Evolutionary conservation across 192 early-diverging fungal species (phyloP), one percentile per base, ranked within the genome.

Genomic region (Thoreauomyces humboldtii): DNA sequence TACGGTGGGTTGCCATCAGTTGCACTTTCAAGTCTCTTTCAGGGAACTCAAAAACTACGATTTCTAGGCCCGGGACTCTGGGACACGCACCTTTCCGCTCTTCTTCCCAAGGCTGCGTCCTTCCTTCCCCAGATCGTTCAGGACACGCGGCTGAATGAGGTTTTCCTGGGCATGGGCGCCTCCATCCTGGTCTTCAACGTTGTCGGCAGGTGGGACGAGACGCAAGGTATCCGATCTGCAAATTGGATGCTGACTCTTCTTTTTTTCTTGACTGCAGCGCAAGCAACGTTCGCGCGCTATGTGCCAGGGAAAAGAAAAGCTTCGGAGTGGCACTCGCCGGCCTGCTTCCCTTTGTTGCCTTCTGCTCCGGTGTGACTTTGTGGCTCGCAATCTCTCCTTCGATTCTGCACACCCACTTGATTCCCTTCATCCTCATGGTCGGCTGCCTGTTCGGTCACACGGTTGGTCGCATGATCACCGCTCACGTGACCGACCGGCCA

Each of bases 401-500:
- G 12, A 74, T 92, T 42, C 80, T 89, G 15, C 53, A 46, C 61
- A 63, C 85, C 63, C 87, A 91, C 63, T 19, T 92, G 58, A 81
- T 91, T 1, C 73, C 83, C 14, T 92, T 88, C 67, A 66, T 85
- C 34, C 64, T 86, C 21, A 82, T 87, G 63, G 76, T 88, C 36
- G 86, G 89, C 37, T 85, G 89, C 53, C 81, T 87, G 24, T 90
- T 90, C 68, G 91, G 89, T 44, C 88, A 90, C 69, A 88, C 88
- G 33, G 91, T 93, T 41, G 89, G 89, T 19, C 76, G 83, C 41
- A 91, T 95, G 65, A 93, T 95, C 70, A 81, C 90, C 17, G 89
- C 91, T 31, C 93, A 95, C 60, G 88, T 93, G 27, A 82, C 86
- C n/a, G 86, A 91, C 25, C 83, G 88, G 21, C 81, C 86, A 17